These are phyloP conservation scores for Colletotrichum paranaense DNA, from an alignment of 2,329 filamentous ascomycete genomes.

Conservation along the genomic window DNA sequence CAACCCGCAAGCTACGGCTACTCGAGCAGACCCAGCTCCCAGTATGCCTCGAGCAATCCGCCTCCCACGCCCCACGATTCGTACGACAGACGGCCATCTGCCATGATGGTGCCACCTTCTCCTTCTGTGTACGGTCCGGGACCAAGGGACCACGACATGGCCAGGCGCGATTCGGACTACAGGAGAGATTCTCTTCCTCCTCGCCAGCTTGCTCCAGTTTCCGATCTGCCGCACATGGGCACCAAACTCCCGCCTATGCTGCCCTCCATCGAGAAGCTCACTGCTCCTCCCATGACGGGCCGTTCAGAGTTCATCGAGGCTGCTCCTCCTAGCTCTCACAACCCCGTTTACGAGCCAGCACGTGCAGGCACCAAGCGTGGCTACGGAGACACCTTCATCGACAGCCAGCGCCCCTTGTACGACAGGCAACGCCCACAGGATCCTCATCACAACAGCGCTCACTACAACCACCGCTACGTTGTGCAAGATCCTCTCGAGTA, in stretches of 20 bases:
- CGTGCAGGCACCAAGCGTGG: slow-evolving; percentile 35
- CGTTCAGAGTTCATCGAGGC: slow-evolving; percentile 30
- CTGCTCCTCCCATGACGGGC: background rate
- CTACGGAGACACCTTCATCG: slow-evolving; percentile 31
- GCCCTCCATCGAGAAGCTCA: slow-evolving; percentile 10
- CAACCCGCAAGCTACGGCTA: slow-evolving; percentile 52
- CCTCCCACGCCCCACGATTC: slow-evolving; percentile 45
- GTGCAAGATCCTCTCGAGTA: slow-evolving; percentile 39
- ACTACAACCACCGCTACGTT: background rate
- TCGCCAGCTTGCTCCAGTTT: slow-evolving; percentile 41
- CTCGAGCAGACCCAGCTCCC: slow-evolving; percentile 43
- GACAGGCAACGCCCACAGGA: slow-evolving; percentile 52
- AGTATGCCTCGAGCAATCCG: slow-evolving; percentile 44
- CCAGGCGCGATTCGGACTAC: slow-evolving; percentile 32
- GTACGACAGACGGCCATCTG: slow-evolving; percentile 52
- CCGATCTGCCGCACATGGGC: slow-evolving; percentile 46
- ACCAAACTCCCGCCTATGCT: slow-evolving; percentile 13
- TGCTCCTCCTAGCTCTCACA: background rate
- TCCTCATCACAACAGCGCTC: slow-evolving; percentile 37
- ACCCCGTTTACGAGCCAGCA: background rate
- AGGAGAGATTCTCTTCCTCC: slow-evolving; percentile 41
- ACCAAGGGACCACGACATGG: slow-evolving; percentile 10
- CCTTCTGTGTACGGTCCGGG: slow-evolving; percentile 43
- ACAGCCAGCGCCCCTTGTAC: slow-evolving; percentile 44
- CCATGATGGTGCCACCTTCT: slow-evolving; percentile 52